Conservation (phyloP, 2,329 filamentous ascomycete species). For the Alternaria tenuissima region DNA sequence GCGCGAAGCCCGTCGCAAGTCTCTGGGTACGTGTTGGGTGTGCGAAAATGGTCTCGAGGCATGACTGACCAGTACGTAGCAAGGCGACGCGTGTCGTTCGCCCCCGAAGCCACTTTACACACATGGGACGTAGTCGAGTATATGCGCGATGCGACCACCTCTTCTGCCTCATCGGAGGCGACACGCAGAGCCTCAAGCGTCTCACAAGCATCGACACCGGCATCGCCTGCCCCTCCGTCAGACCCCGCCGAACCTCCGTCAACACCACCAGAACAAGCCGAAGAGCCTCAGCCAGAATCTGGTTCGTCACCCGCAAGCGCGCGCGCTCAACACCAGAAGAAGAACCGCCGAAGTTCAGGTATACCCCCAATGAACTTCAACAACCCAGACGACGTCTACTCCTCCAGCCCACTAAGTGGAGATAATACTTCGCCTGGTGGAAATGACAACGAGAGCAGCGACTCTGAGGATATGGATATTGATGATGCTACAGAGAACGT, state of each 20-base stretch:
- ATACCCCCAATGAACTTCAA: slow-evolving; percentile 71
- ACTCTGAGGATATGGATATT: slow-evolving; percentile 63
- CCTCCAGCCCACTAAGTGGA: slow-evolving; percentile 80
- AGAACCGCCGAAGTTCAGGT: slow-evolving; percentile 68
- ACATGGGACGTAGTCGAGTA: slow-evolving; percentile 96
- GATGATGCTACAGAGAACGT: slow-evolving; percentile 75
- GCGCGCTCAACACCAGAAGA: slow-evolving; percentile 69
- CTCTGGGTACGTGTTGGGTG: slow-evolving; percentile 65
- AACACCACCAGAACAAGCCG: slow-evolving; percentile 68
- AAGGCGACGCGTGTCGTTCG: slow-evolving; percentile 94
- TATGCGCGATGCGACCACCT: slow-evolving; percentile 83
- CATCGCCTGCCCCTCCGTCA: slow-evolving; percentile 49
- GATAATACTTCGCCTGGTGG: slow-evolving; percentile 54
- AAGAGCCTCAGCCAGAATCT: slow-evolving; percentile 66
- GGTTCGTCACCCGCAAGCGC: slow-evolving; percentile 71
- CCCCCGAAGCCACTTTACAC: slow-evolving; percentile 94
- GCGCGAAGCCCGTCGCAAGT: slow-evolving; percentile 89
- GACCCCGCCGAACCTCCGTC: slow-evolving; percentile 67
- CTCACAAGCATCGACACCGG: slow-evolving; percentile 46
- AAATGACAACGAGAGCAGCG: slow-evolving; percentile 61
- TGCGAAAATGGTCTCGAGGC: neutral
- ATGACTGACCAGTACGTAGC: slow-evolving; percentile 55
- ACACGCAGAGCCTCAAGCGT: slow-evolving; percentile 75
- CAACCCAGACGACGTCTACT: slow-evolving; percentile 70
- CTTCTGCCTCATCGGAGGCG: slow-evolving; percentile 74